Evolutionary conservation across 1,284 basidiomycete species (phyloP).

Genomic region (Tremellales sp.): DNA sequence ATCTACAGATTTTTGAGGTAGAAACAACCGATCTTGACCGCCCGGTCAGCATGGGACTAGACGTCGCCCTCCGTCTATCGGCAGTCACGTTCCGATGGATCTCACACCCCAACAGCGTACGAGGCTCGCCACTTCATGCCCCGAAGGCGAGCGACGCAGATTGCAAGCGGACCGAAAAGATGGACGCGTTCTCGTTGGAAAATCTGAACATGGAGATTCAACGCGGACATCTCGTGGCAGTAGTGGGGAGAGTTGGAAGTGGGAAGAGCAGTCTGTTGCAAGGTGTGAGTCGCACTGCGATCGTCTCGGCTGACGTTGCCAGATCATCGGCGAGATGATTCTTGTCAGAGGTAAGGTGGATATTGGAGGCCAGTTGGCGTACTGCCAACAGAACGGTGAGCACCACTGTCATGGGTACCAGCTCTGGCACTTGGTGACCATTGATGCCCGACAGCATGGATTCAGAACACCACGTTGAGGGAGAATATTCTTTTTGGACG

Average conservation of each 20-base stretch:
- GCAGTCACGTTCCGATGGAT: slow-evolving; percentile 56
- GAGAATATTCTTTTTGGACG: slow-evolving; percentile 62
- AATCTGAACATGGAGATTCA: slow-evolving; percentile 58
- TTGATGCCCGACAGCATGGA: slow-evolving; percentile 64
- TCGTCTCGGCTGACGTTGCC: slow-evolving; percentile 1
- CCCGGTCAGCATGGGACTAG: slow-evolving; percentile 51
- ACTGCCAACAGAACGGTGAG: slow-evolving; percentile 57
- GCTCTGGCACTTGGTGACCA: slow-evolving; percentile 49
- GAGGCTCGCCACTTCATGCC: background rate
- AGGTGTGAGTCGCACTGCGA: slow-evolving; percentile 49
- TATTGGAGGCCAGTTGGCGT: slow-evolving; percentile 68
- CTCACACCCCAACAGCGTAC: background rate
- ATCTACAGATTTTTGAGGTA: slow-evolving; percentile 57
- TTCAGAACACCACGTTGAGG: slow-evolving; percentile 70
- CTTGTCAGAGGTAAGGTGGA: slow-evolving; percentile 55
- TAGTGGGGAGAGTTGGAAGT: slow-evolving; percentile 60
- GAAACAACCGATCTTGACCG: slow-evolving; percentile 53
- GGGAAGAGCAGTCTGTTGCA: slow-evolving; percentile 64
- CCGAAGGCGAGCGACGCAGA: slow-evolving; percentile 6
- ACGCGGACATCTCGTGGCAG: slow-evolving; percentile 59
- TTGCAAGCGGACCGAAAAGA: slow-evolving; percentile 7
- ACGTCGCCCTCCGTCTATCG: slow-evolving; percentile 55
- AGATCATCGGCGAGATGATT: slow-evolving; percentile 67
- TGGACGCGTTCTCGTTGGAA: slow-evolving; percentile 56
- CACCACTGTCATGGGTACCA: background rate